These are phyloP conservation scores for Baorangia bicolor DNA, from an alignment of 768 basidiomycete species.

Conservation along the genomic window DNA sequence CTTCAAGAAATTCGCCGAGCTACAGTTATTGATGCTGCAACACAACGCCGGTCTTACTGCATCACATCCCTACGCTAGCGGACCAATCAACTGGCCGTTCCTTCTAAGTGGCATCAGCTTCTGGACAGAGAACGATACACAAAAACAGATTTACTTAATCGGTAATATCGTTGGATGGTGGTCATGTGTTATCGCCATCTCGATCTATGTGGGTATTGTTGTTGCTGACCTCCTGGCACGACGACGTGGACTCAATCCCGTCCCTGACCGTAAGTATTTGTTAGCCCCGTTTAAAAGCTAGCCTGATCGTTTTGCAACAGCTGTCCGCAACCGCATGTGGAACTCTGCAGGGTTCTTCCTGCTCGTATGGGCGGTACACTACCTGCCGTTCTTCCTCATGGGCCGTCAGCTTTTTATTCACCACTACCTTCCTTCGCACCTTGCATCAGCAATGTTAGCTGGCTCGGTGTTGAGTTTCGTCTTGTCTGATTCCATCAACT, in stretches of 20 bases:
- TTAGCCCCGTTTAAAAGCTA: not conserved
- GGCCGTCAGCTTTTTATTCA: slow-evolving; percentile 95
- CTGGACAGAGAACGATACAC: slow-evolving; percentile 86
- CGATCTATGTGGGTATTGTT: slow-evolving; percentile 86
- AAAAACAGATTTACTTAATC: slow-evolving; percentile 94
- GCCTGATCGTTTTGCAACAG: slow-evolving; percentile 41
- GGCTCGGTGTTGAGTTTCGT: slow-evolving; percentile 91
- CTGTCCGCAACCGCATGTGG: slow-evolving; percentile 90
- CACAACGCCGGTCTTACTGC: slow-evolving; percentile 99
- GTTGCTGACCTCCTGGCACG: slow-evolving; percentile 88
- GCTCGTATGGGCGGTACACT: slow-evolving; percentile 92
- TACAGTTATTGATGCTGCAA: slow-evolving; percentile 94
- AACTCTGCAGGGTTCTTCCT: slow-evolving; percentile 97
- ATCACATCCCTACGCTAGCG: slow-evolving; percentile 95
- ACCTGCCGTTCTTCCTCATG: slow-evolving; percentile 98
- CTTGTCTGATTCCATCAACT: slow-evolving; percentile 87
- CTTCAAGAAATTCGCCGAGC: slow-evolving; percentile 91
- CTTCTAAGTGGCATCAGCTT: slow-evolving; percentile 94
- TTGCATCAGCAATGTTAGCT: slow-evolving; percentile 88
- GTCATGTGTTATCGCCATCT: slow-evolving; percentile 82
- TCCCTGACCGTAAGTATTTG: slow-evolving; percentile 74
- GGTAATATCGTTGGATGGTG: slow-evolving; percentile 96
- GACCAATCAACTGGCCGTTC: slow-evolving; percentile 99
- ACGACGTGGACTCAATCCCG: slow-evolving; percentile 78
- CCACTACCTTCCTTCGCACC: slow-evolving; percentile 96